Evolutionary conservation across 2,329 filamentous ascomycete species (phyloP), one percentile per base, ranked within the genome.

Genomic region (Aspergillus brasiliensis): DNA sequence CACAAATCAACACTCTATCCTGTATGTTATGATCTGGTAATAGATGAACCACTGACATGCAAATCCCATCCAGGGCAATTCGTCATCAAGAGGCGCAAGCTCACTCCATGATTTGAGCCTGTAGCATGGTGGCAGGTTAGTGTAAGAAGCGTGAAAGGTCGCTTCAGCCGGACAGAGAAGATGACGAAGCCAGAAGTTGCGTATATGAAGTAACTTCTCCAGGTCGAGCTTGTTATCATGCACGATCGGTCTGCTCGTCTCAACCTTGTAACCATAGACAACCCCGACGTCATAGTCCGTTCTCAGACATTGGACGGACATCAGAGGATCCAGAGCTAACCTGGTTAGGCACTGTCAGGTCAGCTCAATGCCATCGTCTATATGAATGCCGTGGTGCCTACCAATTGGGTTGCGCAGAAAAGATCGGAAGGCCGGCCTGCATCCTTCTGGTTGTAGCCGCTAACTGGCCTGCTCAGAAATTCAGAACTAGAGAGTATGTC

Each of bases 161-260:
- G 63, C 60, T 53, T 75, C 73, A 8, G 61, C 56, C 0, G 58
- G 40, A 21, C 69, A 72, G 8, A 75, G 67, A 7, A 80, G 59
- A 62, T 80, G 77, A 3, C 72, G 69, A 37, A 77, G 73, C 77
- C 77, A 80, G 59, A 79, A 80, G 59, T 76, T 77, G 13, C 76
- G 72, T 17, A 79, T 73, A 40, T 78, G 73, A 23, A 79, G 57
- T n/a, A 79, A 48, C 7, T 64, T 68, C 25, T 63, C 19, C 4
- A 77, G 62, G 44, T 77, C 64, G 3, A 77, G 58, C 1, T 61
- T 53, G 0, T 64, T 57, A 3, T 64, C 56, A 3, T 60, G 34
- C 19, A 72, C 63, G 13, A 70, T 62, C 3, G 67, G 58, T 2
- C 31, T 47, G 6, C 40, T 52, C 11, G 42, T 21, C 8, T 51